Conservation (phyloP, 768 basidiomycete species). For the Tulasnella sp. region DNA sequence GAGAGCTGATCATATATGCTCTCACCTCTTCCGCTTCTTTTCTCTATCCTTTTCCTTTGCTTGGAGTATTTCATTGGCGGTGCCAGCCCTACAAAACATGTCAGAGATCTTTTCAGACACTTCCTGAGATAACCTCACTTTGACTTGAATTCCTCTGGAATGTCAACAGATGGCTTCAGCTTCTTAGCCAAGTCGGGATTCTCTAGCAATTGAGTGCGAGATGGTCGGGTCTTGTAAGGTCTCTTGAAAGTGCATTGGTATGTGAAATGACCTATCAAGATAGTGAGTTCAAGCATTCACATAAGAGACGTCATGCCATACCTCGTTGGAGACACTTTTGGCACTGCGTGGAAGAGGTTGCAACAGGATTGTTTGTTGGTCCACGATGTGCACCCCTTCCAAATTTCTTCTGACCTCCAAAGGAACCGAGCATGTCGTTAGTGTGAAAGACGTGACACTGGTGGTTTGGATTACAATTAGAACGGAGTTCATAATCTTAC, state of each 20-base stretch:
- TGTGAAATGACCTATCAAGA: constrained; percentile 67
- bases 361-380: constrained; percentile 47
- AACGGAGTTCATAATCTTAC: too few species aligned
- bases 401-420: too few species aligned
- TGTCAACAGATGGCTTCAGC: constrained; percentile 63
- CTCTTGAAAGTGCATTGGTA: constrained; percentile 75
- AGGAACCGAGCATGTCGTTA: too few species aligned
- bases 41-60: constrained; percentile 66
- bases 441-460: too few species aligned
- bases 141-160: constrained; percentile 82
- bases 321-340: constrained; percentile 71
- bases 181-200: constrained; percentile 58
- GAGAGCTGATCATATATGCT: background rate
- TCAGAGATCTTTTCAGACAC: background rate
- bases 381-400: constrained; percentile 55
- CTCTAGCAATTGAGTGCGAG: constrained; percentile 73
- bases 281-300: background rate
- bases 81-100: background rate
- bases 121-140: constrained; percentile 35
- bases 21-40: constrained; percentile 26
- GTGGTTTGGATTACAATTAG: too few species aligned
- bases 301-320: constrained; percentile 22
- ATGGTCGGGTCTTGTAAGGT: constrained; percentile 81
- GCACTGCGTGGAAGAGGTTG: constrained; percentile 55
- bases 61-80: constrained; percentile 68